Evolutionary conservation across 2,329 filamentous ascomycete species (phyloP).

Genomic region (Akanthomyces muscarius): DNA sequence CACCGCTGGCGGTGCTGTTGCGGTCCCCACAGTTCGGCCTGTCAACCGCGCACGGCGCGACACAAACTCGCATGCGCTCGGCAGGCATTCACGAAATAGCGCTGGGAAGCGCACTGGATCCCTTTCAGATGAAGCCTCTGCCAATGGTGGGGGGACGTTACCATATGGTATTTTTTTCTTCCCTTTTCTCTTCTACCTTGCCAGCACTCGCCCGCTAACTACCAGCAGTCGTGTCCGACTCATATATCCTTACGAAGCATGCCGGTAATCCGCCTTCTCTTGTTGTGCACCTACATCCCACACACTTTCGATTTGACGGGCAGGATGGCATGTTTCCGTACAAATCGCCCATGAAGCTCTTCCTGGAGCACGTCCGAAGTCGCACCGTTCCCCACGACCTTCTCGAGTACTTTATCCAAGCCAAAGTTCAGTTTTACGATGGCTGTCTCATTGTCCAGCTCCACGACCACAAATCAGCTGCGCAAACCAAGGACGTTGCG

Average conservation of each 20-base stretch:
- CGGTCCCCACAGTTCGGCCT: slow-evolving; percentile 43
- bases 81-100: slow-evolving; percentile 49
- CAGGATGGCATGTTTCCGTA: slow-evolving; percentile 92
- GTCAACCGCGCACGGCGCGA: slow-evolving; percentile 59
- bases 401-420: slow-evolving; percentile 68
- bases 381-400: slow-evolving; percentile 87
- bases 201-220: slow-evolving; percentile 22
- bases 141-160: slow-evolving; percentile 40
- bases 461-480: slow-evolving; percentile 75
- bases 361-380: slow-evolving; percentile 70
- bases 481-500: slow-evolving; percentile 57
- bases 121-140: slow-evolving; percentile 39
- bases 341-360: slow-evolving; percentile 82
- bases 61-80: slow-evolving; percentile 39
- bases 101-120: slow-evolving; percentile 47
- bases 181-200: not conserved
- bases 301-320: slow-evolving; percentile 86
- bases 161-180: slow-evolving; percentile 45
- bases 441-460: slow-evolving; percentile 91
- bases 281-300: slow-evolving; percentile 78
- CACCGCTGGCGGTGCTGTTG: slow-evolving; percentile 34
- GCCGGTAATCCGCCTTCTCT: slow-evolving; percentile 73
- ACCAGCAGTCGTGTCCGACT: slow-evolving; percentile 62
- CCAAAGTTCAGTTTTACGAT: slow-evolving; percentile 81
- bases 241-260: slow-evolving; percentile 81